These are phyloP conservation scores for Globisporangium lucens DNA, from an alignment of 352 stramenopile genomes.

Conservation along the genomic window DNA sequence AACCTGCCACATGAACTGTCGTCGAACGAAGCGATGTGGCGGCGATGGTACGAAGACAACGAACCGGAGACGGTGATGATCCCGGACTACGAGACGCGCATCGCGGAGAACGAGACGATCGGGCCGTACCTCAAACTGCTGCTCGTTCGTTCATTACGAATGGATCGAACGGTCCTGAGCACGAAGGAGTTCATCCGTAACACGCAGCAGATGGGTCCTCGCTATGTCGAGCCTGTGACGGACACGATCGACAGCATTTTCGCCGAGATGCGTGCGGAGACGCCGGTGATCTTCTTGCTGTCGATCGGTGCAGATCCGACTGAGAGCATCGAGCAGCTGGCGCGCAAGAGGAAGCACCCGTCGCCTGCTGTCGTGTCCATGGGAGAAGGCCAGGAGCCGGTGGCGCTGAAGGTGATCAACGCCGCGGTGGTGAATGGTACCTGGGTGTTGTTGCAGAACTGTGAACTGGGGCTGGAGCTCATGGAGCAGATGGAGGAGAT, in stretches of 20 bases:
- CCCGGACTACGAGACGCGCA: conserved; percentile 93
- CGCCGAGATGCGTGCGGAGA: conserved; percentile 93
- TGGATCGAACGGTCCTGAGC: conserved; percentile 97
- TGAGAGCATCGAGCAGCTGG: conserved; percentile 96
- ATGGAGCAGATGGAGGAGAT: conserved; percentile 99
- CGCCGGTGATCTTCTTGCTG: conserved; percentile 97
- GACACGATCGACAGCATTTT: conserved; percentile 99
- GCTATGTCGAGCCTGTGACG: conserved; percentile 98
- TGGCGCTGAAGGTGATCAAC: conserved; percentile 97
- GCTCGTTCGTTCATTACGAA: conserved; percentile 94
- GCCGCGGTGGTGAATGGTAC: conserved; percentile 95
- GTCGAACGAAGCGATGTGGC: conserved; percentile 95
- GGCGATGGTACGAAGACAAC: conserved; percentile 98
- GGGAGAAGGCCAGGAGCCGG: conserved; percentile 97
- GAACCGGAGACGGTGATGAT: conserved; percentile 95
- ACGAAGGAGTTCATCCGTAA: conserved; percentile 98
- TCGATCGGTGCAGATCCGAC: conserved; percentile 97
- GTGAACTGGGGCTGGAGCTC: conserved; percentile 95
- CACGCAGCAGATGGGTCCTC: conserved; percentile 94
- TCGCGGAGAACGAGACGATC: conserved; percentile 92
- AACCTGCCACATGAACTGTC: conserved; percentile 96
- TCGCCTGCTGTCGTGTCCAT: conserved; percentile 96
- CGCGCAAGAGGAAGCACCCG: conserved; percentile 96
- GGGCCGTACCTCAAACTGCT: conserved; percentile 96
- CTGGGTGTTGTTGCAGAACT: conserved; percentile 99